phyloP scores from a whole-genome alignment of 495 filamentous ascomycete genomes.

The Trichocladium antarcticum region DNA sequence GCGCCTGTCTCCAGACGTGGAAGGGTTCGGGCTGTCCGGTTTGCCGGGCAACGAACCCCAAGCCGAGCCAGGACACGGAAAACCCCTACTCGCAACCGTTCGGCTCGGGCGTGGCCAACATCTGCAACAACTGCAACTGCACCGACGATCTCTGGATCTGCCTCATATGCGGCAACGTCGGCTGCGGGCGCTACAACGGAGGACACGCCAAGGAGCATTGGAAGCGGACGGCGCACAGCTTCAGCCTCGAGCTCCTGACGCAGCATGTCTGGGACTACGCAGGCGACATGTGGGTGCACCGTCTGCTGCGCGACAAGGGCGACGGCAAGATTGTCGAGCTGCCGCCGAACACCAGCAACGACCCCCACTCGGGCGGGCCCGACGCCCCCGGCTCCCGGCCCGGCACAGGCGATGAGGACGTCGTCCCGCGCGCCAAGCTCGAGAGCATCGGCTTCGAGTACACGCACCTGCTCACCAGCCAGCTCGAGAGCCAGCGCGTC shows the following conservation, averaged over 20 bases:
- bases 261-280: constrained; percentile 98
- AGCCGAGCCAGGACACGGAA: constrained; percentile 18
- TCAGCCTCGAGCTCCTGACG: constrained; percentile 81
- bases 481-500: constrained; percentile 80
- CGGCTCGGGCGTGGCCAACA: constrained; percentile 35
- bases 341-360: constrained; percentile 34
- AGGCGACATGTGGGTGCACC: constrained; percentile 88
- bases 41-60: constrained; percentile 67
- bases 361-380: neutral
- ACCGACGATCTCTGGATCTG: constrained; percentile 84
- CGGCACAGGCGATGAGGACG: constrained; percentile 36
- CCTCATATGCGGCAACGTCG: constrained; percentile 85
- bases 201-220: constrained; percentile 93
- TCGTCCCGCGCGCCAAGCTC: constrained; percentile 79
- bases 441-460: constrained; percentile 91
- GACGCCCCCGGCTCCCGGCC: neutral
- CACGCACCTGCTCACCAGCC: constrained; percentile 79
- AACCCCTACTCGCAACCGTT: constrained; percentile 41
- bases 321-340: constrained; percentile 86
- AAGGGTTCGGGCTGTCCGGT: constrained; percentile 87
- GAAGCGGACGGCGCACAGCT: constrained; percentile 77
- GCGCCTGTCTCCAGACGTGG: constrained; percentile 94
- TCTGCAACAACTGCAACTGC: constrained; percentile 65
- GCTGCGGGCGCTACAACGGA: constrained; percentile 86
- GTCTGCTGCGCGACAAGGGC: constrained; percentile 81